phyloP scores from a whole-genome alignment of 2,329 filamentous ascomycete species.

The Fusarium sublunatum region DNA sequence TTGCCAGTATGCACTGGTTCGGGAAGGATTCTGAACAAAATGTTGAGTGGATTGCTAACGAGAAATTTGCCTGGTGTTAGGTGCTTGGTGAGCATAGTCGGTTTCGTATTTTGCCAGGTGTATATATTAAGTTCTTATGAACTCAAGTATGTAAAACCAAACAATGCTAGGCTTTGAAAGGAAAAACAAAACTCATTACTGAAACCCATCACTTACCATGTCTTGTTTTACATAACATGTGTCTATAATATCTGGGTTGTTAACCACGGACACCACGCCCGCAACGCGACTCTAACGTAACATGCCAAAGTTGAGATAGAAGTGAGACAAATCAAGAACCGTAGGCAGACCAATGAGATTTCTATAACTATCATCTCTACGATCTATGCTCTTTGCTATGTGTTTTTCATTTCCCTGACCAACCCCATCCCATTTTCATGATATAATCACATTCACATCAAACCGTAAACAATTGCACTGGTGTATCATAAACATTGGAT shows the following conservation, averaged over 20 bases:
- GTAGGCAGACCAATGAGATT: conserved; percentile 29
- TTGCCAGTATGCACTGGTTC: conserved; percentile 79
- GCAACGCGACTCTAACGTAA: no score
- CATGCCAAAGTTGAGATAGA: neutral
- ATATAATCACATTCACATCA: conserved; percentile 45
- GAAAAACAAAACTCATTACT: no score
- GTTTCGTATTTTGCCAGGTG: no score
- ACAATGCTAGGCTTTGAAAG: no score
- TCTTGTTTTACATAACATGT: no score
- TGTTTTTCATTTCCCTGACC: conserved; percentile 32
- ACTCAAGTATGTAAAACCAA: no score
- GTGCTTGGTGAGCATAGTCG: neutral
- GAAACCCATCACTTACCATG: no score
- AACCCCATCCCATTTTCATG: conserved; percentile 39
- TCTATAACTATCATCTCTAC: conserved; percentile 31
- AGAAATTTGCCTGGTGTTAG: conserved; percentile 84
- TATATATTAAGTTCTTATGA: no score
- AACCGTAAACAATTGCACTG: conserved; percentile 46
- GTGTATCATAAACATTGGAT: conserved; percentile 47
- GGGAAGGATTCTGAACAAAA: conserved; percentile 62
- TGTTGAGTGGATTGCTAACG: conserved; percentile 78
- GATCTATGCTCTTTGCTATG: conserved; percentile 42
- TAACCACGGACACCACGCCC: no score
- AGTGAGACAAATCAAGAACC: neutral
- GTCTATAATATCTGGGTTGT: no score